Evolutionary conservation across 768 basidiomycete species (phyloP), one percentile per base, ranked within the genome.

Genomic region (Boletus vinaceobasis): DNA sequence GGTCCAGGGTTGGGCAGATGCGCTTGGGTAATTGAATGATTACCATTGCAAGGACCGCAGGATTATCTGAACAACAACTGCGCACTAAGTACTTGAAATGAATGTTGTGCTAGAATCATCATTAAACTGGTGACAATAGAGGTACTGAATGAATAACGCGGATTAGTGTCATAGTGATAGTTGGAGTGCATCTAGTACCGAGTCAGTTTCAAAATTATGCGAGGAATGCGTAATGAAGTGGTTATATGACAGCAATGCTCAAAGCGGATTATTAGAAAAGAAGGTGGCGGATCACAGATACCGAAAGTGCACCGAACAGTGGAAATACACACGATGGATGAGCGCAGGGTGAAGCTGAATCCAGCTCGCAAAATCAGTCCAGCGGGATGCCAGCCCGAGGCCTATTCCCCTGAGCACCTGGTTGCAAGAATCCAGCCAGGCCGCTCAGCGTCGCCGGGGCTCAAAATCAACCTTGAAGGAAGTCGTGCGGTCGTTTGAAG

Each of bases 401-500:
- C 6, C 31, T 7, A 44, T 47, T 32, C 13, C 43, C 53, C 53
- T 48, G 49, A 40, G 49, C 35, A 55, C n/a, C 53, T 50, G 64
- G 55, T 35, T 15, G 37, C n/a, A 19, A 23, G 27, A 36, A 31
- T 51, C 42, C 33, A 21, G 49, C 42, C 37, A n/a, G 37, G 40
- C 35, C n/a, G 60, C 55, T 75, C 62, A 74, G 55, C 63, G 75
- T 47, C 66, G 63, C 58, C 72, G 72, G 35, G 77, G 74, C 52
- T 83, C 68, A 65, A 85, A 77, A 67, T 90, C 86, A 58, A 89
- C 82, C 65, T 86, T 89, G 79, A 82, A 91, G 23, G 89, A 81
- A 14, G 82, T 80, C 60, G 81, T 77, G 43, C 81, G 83, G 71
- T 90, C 87, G 59, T 77, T 82, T 64, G 85, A 87, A 27, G 90